Base-by-base conservation (phyloP, 73 alveolate genomes). In the Paramecium caudatum region DNA sequence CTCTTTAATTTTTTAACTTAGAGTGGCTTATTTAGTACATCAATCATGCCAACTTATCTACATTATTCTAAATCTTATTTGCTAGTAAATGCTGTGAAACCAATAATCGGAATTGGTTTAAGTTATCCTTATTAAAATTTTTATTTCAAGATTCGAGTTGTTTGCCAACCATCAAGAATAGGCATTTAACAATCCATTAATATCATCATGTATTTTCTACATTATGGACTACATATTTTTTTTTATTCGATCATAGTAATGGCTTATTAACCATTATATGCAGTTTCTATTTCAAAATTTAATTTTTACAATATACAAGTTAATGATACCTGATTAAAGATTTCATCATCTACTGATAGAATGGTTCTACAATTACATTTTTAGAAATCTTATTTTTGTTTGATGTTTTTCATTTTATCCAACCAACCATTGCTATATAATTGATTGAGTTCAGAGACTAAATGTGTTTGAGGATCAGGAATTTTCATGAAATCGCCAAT, bases 121-220 rank as follows among this genome's bases (percentile, higher is more conserved):
- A 74, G 47, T 37, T 41, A 16, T 2, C 65, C 69, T 37, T 36
- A 16, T 37, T 74, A 9, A 45, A 74, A 74, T 41, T 74, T 74
- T 4, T 36, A 74, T 74, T 23, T 74, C 30, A 74, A 13, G 6
- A 74, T 74, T 19, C 65, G 36, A 0, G 88, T 39, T 15, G 88
- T 74, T 45, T 74, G 19, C 88, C 88, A 74, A 16, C 88, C 88
- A 41, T 74, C 88, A 16, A 74, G 19, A 5, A 74, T 25, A 27
- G 88, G 88, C 88, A 74, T 74, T 45, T 74, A 15, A 74, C 88
- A 74, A 45, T 74, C 88, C 88, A 74, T 74, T 45, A 74, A 39
- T 21, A 74, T 45, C 0, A 74, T 15, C 43, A 74, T 39, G 32
- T 74, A 74, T 39, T 74, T 74, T 3, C 47, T 45, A 43, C 88